These are phyloP conservation scores for Yamadazyma conglobata DNA, from an alignment of 1,139 yeast species.

Conservation along the genomic window DNA sequence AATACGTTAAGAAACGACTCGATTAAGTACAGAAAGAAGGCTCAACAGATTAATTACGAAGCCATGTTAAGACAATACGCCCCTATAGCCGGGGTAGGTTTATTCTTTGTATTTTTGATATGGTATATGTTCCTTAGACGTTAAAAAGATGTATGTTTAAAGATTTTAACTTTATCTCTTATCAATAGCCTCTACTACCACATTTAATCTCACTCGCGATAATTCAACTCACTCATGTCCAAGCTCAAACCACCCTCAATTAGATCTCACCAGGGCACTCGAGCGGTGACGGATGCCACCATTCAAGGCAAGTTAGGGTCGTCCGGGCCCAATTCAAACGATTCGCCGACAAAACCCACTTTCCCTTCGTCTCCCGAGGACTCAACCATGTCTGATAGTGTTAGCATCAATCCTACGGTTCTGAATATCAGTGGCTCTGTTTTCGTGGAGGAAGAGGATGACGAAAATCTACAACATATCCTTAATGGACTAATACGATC, in stretches of 20 bases:
- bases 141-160: too few species aligned
- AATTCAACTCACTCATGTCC: neutral
- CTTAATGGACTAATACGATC: conserved; percentile 24
- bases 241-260: conserved; percentile 1
- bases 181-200: neutral
- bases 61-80: conserved; percentile 85
- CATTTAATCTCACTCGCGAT: conserved; percentile 1
- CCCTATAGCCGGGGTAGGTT: conserved; percentile 71
- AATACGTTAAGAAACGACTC: conserved; percentile 78
- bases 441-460: conserved; percentile 18
- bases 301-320: too few species aligned
- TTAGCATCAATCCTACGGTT: conserved; percentile 4
- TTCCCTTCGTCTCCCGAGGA: conserved; percentile 1
- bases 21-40: conserved; percentile 82
- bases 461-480: conserved; percentile 27
- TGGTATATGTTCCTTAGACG: conserved; percentile 70
- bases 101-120: conserved; percentile 71
- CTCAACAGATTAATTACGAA: conserved; percentile 87
- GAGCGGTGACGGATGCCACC: conserved; percentile 9
- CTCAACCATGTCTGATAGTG: neutral
- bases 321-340: too few species aligned
- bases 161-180: too few species aligned
- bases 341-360: neutral
- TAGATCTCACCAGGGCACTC: conserved; percentile 4
- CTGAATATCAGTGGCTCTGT: conserved; percentile 8